Base-by-base conservation (phyloP, 1,284 basidiomycete species). In the Neonothopanus nambi region DNA sequence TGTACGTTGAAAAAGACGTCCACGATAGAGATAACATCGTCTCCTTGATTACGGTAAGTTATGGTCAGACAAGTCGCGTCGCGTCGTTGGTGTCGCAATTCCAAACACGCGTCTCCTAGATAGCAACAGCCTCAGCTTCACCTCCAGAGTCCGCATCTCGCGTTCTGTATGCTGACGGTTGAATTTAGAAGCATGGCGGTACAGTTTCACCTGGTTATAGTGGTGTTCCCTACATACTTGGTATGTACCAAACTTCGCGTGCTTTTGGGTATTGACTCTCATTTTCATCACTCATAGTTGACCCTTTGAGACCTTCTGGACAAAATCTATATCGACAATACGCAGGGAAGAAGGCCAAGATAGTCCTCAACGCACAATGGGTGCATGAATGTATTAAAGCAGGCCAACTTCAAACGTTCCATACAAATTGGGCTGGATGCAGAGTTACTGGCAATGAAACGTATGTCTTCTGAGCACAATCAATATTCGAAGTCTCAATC, bases 1-100 rank as follows among this genome's bases (percentile, higher is more conserved):
- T 91, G 57, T 92, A 87, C 71, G 77, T 92, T 61, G 87, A 90
- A 63, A 87, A 89, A 61, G 88, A 91, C 52, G 86, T 92, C 30
- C 73, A 79, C 28, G 82, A 89, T 69, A 81, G 80, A 63, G 82
- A 86, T 26, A 62, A 67, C 50, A 71, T 92, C 50, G 74, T 80
- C 33, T 79, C 82, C 50, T 71, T 88, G 56, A 78, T 92, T 61
- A 73, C 74, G 51, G 89, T 90, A 64, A 63, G 80, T 76, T 55
- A 56, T 50, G 24, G 30, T 24, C 21, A 12, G 11, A 12, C 44
- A n/a, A 21, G 51, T 36, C 47, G 39, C 35, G 50, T 44, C 39
- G 24, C 45, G 30, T 44, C 13, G 35, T 28, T 40, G 23, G n/a
- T 36, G 33, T 12, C 17, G 20, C n/a, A 11, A 55, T 44, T 46